Evolutionary conservation across 352 stramenopile genomes (phyloP).

Genomic region (Albugo laibachii): DNA sequence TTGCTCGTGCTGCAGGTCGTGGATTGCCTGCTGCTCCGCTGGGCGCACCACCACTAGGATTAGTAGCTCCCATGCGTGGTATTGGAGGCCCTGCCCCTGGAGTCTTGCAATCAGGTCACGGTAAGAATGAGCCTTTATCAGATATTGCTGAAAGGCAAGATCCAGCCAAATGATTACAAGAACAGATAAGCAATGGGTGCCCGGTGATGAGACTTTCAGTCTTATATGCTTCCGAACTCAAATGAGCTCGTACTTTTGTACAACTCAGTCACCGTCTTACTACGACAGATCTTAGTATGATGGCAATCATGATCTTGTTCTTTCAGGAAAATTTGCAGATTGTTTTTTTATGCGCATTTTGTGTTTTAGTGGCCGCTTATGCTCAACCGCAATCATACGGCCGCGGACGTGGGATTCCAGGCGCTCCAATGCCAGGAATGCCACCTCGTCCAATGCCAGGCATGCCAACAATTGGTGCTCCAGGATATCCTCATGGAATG

Average conservation of each 20-base stretch:
- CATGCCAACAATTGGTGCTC: constrained; percentile 39
- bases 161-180: constrained; percentile 49
- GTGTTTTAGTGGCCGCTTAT: constrained; percentile 38
- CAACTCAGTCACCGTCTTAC: constrained; percentile 24
- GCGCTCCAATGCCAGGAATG: constrained; percentile 13
- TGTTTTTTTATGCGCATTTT: neutral
- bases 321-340: neutral
- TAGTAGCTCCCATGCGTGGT: constrained; percentile 79
- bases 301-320: constrained; percentile 15
- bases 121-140: constrained; percentile 13
- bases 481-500: constrained; percentile 19
- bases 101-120: constrained; percentile 81
- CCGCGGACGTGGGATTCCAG: constrained; percentile 45
- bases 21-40: constrained; percentile 71
- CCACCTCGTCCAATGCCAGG: constrained; percentile 13
- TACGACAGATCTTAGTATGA: constrained; percentile 80
- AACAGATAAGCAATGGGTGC: constrained; percentile 73
- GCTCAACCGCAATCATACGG: constrained; percentile 65
- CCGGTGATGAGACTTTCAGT: constrained; percentile 7
- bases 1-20: constrained; percentile 72
- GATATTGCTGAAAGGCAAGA: neutral
- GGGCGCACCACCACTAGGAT: constrained; percentile 55
- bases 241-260: constrained; percentile 21
- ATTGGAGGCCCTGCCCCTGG: constrained; percentile 59
- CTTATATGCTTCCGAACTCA: constrained; percentile 39